These are phyloP conservation scores for Hemileccinum impolitum DNA, from an alignment of 768 basidiomycete species.

Conservation along the genomic window DNA sequence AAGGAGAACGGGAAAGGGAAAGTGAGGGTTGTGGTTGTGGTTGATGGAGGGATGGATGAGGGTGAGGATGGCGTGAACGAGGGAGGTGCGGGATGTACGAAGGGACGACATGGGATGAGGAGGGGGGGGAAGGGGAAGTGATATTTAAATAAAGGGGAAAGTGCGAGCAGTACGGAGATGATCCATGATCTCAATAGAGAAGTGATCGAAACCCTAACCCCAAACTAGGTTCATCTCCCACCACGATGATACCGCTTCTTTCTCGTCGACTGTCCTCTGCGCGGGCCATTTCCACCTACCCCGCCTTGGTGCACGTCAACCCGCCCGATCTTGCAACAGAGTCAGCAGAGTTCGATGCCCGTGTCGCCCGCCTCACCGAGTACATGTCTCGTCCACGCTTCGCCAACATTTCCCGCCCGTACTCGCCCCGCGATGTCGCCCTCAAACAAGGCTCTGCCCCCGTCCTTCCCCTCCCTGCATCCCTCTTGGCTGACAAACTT, in stretches of 20 bases:
- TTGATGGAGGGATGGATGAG: conserved; percentile 43
- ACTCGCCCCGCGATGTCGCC: conserved; percentile 74
- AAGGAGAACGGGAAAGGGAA: conserved; percentile 29
- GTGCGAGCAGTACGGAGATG: conserved; percentile 25
- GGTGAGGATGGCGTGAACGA: conserved; percentile 54
- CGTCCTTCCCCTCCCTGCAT: conserved; percentile 69
- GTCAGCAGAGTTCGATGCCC: conserved; percentile 51
- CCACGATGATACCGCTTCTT: conserved; percentile 23
- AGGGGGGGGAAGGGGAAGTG: neutral
- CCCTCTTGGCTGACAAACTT: conserved; percentile 85
- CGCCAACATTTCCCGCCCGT: conserved; percentile 68
- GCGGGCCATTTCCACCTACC: conserved; percentile 41
- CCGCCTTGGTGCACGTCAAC: conserved; percentile 48
- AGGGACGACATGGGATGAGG: conserved; percentile 23
- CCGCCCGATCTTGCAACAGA: conserved; percentile 60
- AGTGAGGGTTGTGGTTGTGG: conserved; percentile 26
- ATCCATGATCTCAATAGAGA: conserved; percentile 9
- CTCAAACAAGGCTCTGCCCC: conserved; percentile 89
- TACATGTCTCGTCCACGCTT: conserved; percentile 83
- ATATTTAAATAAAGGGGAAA: conserved; percentile 15
- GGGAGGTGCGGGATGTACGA: conserved; percentile 39
- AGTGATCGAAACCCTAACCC: conserved; percentile 32
- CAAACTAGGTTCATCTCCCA: conserved; percentile 33
- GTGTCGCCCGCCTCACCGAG: conserved; percentile 58
- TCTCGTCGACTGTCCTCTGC: conserved; percentile 19